Conservation (phyloP, 2,329 filamentous ascomycete genomes). For the Fusarium coicis region DNA sequence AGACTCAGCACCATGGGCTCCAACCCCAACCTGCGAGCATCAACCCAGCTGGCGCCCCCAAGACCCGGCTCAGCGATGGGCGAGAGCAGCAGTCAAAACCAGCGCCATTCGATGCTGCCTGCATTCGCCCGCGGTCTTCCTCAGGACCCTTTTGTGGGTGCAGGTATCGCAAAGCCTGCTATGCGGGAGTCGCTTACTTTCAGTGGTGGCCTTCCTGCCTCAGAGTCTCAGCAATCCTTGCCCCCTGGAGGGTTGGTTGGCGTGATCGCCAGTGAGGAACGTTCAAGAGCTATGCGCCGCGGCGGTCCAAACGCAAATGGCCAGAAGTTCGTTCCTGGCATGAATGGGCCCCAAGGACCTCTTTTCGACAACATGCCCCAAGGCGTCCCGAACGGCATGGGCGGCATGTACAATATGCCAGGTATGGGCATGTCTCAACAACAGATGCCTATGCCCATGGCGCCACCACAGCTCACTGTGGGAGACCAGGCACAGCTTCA, state of each 20-base stretch:
- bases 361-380: slow-evolving; percentile 60
- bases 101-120: slow-evolving; percentile 66
- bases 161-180: slow-evolving; percentile 76
- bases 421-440: slow-evolving; percentile 45
- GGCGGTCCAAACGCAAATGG: slow-evolving; percentile 78
- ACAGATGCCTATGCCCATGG: slow-evolving; percentile 51
- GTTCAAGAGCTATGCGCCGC: slow-evolving; percentile 79
- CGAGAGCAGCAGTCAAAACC: slow-evolving; percentile 51
- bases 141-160: slow-evolving; percentile 85
- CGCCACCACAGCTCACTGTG: slow-evolving; percentile 61
- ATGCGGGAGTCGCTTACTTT: slow-evolving; percentile 81
- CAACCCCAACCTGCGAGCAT: slow-evolving; percentile 76
- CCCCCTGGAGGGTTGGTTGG: slow-evolving; percentile 85
- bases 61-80: slow-evolving; percentile 67
- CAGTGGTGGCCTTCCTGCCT: slow-evolving; percentile 62
- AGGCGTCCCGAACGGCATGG: slow-evolving; percentile 54
- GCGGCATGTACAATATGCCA: slow-evolving; percentile 46
- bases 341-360: slow-evolving; percentile 51
- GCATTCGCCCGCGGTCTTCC: slow-evolving; percentile 86
- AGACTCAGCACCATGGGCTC: slow-evolving; percentile 72
- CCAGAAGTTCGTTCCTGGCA: slow-evolving; percentile 52
- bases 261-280: slow-evolving; percentile 87
- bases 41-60: slow-evolving; percentile 54
- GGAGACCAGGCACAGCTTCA: slow-evolving; percentile 81
- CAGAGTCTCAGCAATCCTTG: slow-evolving; percentile 52